phyloP scores from a whole-genome alignment of 2,329 filamentous ascomycete genomes.

The Lecanicillium sp. region DNA sequence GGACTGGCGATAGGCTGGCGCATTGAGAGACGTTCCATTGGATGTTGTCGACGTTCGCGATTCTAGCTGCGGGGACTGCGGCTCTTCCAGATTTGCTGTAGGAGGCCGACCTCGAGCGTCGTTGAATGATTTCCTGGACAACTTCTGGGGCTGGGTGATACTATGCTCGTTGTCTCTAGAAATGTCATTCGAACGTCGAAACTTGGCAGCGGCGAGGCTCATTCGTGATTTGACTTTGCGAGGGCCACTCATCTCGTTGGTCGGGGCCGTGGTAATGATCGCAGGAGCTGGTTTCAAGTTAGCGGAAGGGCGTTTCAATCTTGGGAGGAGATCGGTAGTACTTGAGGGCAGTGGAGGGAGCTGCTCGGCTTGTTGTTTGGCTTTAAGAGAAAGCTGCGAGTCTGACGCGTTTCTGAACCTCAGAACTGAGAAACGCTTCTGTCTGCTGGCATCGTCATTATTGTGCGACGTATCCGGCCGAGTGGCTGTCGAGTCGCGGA shows the following conservation, averaged over 20 bases:
- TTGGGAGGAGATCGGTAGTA: slow-evolving; percentile 31
- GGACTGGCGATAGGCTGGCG: slow-evolving; percentile 39
- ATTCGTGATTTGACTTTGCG: slow-evolving; percentile 53
- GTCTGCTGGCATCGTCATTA: slow-evolving; percentile 50
- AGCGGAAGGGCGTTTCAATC: slow-evolving; percentile 22
- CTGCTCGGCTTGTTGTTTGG: slow-evolving; percentile 60
- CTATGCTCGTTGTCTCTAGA: slow-evolving; percentile 22
- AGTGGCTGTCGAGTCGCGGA: slow-evolving; percentile 19
- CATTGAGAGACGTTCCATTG: slow-evolving; percentile 40
- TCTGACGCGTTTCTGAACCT: slow-evolving; percentile 90
- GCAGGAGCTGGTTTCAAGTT: slow-evolving; percentile 45
- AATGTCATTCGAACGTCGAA: slow-evolving; percentile 47
- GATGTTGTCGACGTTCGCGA: slow-evolving; percentile 23
- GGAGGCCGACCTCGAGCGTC: slow-evolving; percentile 27
- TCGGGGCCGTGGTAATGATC: slow-evolving; percentile 91
- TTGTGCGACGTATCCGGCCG: slow-evolving; percentile 44
- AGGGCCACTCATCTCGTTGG: slow-evolving; percentile 51
- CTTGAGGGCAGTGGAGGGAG: slow-evolving; percentile 53
- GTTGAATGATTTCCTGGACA: slow-evolving; percentile 40
- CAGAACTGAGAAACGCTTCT: slow-evolving; percentile 63
- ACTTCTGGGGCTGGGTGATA: slow-evolving; percentile 14
- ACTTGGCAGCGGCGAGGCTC: slow-evolving; percentile 44
- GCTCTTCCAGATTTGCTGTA: slow-evolving; percentile 50
- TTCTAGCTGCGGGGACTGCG: slow-evolving; percentile 30
- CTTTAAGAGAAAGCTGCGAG: slow-evolving; percentile 72